These are phyloP conservation scores for Ophiocordyceps unilateralis DNA, from an alignment of 2,329 filamentous ascomycete species.

Conservation along the genomic window DNA sequence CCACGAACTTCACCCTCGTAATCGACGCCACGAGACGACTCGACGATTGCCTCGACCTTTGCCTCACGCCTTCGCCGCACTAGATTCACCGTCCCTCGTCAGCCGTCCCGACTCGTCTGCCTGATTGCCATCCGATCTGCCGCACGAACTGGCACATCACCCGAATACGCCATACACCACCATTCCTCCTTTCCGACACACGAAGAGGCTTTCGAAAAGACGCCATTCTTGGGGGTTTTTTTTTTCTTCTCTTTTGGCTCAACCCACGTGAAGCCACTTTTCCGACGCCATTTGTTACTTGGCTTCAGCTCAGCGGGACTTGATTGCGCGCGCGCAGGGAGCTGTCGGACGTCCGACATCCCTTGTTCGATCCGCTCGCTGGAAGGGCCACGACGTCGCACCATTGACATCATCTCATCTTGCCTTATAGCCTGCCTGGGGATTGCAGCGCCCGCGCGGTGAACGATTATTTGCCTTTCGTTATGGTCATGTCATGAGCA, in stretches of 20 bases:
- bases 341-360: background rate
- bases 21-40: background rate
- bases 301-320: background rate
- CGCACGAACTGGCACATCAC: background rate
- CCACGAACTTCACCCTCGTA: background rate
- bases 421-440: too few species aligned
- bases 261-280: too few species aligned
- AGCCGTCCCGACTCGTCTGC: too few species aligned
- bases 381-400: background rate
- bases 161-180: background rate
- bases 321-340: background rate
- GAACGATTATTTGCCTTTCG: background rate
- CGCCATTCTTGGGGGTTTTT: too few species aligned
- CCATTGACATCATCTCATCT: background rate
- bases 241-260: background rate
- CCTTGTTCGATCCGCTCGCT: background rate
- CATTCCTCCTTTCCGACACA: background rate
- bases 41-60: background rate
- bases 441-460: too few species aligned
- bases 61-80: too few species aligned
- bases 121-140: background rate
- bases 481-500: slow-evolving; percentile 1
- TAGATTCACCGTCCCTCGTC: too few species aligned
- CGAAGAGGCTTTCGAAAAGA: too few species aligned
- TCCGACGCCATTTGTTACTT: background rate